Evolutionary conservation across 225 moss, liverwort and hornwort species (phyloP).

Genomic region (Lunularia cruciata): DNA sequence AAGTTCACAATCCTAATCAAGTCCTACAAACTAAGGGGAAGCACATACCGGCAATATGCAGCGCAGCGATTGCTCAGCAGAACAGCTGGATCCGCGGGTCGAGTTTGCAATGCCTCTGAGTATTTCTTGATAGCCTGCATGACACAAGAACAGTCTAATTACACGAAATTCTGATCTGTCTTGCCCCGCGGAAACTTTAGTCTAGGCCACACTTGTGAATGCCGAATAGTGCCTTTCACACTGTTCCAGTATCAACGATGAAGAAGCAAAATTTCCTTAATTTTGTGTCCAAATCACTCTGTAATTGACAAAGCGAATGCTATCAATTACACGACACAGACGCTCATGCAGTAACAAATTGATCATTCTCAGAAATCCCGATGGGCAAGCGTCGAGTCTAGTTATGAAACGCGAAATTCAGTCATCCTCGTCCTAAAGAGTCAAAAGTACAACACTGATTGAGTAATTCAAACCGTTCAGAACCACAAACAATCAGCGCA

Average conservation of each 20-base stretch:
- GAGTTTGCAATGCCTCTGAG: slow-evolving; percentile 53
- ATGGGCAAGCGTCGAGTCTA: too few relatives aligned
- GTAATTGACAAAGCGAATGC: background rate
- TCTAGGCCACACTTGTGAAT: background rate
- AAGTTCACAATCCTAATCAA: background rate
- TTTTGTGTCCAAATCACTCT: background rate
- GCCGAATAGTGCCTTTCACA: background rate
- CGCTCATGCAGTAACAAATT: background rate
- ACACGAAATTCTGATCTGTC: background rate
- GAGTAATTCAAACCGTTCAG: background rate
- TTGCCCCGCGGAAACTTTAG: too few relatives aligned
- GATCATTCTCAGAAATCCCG: too few relatives aligned
- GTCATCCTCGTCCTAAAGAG: background rate
- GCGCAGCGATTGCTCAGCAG: slow-evolving; percentile 77
- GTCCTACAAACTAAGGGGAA: background rate
- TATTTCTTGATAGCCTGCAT: slow-evolving; percentile 68
- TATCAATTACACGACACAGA: background rate
- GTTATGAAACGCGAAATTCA: background rate
- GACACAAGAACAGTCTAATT: background rate
- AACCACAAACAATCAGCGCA: too few relatives aligned
- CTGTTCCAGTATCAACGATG: background rate
- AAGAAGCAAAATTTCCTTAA: background rate
- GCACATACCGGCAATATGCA: slow-evolving; percentile 69
- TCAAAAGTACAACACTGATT: background rate
- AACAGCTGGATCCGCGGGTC: slow-evolving; percentile 51